Evolutionary conservation across 257 asterid genomes (phyloP).

Genomic region (Linderniella brevidens): DNA sequence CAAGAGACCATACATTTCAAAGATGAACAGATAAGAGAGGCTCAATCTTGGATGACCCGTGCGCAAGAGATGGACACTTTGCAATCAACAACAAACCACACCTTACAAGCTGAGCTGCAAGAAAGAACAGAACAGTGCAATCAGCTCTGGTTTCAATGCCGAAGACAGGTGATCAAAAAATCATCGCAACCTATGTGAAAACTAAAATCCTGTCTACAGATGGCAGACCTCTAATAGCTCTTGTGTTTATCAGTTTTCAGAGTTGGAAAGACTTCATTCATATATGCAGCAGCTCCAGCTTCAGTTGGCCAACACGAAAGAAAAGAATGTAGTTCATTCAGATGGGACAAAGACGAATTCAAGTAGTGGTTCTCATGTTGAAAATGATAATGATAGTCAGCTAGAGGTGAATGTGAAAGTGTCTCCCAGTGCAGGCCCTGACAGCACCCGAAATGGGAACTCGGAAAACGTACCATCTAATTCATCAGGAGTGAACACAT

Average conservation of each 20-base stretch:
- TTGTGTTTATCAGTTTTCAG: conserved; percentile 21
- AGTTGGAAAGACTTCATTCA: conserved; percentile 55
- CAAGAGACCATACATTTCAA: conserved; percentile 49
- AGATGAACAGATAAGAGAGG: conserved; percentile 71
- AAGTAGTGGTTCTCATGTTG: conserved; percentile 66
- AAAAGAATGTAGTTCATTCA: conserved; percentile 35
- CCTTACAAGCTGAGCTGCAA: conserved; percentile 51
- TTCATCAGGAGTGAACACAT: conserved; percentile 1
- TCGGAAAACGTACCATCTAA: conserved; percentile 31
- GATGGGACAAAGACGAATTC: conserved; percentile 26
- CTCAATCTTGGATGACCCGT: conserved; percentile 74
- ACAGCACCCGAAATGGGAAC: conserved; percentile 25
- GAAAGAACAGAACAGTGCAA: conserved; percentile 66
- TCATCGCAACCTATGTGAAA: neutral
- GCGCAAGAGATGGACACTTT: conserved; percentile 68
- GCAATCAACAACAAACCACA: conserved; percentile 34
- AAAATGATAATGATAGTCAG: conserved; percentile 46
- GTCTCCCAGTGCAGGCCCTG: conserved; percentile 21
- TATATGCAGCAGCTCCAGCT: conserved; percentile 62
- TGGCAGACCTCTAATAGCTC: too few species aligned
- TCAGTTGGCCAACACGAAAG: conserved; percentile 54
- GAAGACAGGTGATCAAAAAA: conserved; percentile 52
- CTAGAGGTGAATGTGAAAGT: conserved; percentile 38
- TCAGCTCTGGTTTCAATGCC: conserved; percentile 61
- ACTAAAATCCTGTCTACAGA: too few species aligned